Conservation (phyloP, 805 yeast species). For the Candida michaelii region DNA sequence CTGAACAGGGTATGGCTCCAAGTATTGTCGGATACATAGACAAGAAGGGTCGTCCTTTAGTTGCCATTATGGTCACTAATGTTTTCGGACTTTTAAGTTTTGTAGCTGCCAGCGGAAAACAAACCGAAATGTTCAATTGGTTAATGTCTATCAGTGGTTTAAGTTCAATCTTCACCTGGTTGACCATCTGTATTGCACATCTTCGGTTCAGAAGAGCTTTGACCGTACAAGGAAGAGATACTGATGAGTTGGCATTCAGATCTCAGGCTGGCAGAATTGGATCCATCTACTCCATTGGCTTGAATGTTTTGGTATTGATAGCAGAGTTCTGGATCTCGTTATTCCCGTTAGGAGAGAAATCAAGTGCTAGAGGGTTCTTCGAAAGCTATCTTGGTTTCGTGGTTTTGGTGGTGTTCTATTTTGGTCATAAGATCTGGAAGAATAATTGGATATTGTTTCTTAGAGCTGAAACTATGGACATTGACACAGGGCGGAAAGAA, state of each 20-base stretch:
- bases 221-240: slow-evolving; percentile 31
- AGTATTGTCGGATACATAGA: slow-evolving; percentile 65
- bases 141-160: slow-evolving; percentile 41
- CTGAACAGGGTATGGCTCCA: slow-evolving; percentile 67
- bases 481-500: slow-evolving; percentile 45
- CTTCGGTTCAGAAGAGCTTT: slow-evolving; percentile 41
- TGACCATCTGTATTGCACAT: slow-evolving; percentile 39
- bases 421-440: slow-evolving; percentile 41
- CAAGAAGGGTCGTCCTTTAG: slow-evolving; percentile 73
- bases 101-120: slow-evolving; percentile 43
- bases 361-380: slow-evolving; percentile 38
- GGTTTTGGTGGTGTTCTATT: slow-evolving; percentile 35
- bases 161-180: slow-evolving; percentile 43
- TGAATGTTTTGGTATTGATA: slow-evolving; percentile 36
- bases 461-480: slow-evolving; percentile 36
- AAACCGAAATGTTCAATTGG: slow-evolving; percentile 42
- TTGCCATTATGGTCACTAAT: slow-evolving; percentile 58
- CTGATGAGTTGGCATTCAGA: slow-evolving; percentile 35
- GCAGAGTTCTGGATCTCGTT: slow-evolving; percentile 46
- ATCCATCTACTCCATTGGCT: slow-evolving; percentile 31
- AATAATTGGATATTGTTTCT: slow-evolving; percentile 37
- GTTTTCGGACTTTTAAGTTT: slow-evolving; percentile 59
- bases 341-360: slow-evolving; percentile 37
- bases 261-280: slow-evolving; percentile 41
- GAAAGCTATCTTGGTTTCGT: slow-evolving; percentile 37